A percentile compares a stretch with the other conserved stretches of the same genome.
phyloP scores from a whole-genome alignment of 73 alveolate genomes.

The Tetrahymena borealis region DNA sequence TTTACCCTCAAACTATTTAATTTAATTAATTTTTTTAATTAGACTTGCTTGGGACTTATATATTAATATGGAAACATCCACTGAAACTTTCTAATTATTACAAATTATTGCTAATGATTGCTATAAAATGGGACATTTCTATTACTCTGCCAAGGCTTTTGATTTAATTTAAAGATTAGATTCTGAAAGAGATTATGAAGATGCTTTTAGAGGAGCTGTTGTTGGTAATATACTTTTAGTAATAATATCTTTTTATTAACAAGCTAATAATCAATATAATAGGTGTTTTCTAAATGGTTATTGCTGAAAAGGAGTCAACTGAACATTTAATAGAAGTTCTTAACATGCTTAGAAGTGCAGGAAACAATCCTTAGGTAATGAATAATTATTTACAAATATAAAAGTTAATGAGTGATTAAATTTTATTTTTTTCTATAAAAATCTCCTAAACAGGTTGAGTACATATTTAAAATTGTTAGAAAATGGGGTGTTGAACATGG shows the following conservation, averaged over 20 bases:
- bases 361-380: slow-evolving; percentile 25
- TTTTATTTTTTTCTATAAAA: too few relatives aligned
- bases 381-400: background rate
- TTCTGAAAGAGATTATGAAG: slow-evolving; percentile 96
- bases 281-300: slow-evolving; percentile 40
- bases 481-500: slow-evolving; percentile 42
- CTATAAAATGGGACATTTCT: slow-evolving; percentile 98
- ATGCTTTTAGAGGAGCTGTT: slow-evolving; percentile 67
- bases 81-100: slow-evolving; percentile 82
- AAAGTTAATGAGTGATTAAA: background rate
- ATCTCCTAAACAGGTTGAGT: slow-evolving; percentile 28
- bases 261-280: background rate
- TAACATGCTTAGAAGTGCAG: slow-evolving; percentile 14
- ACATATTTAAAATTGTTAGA: slow-evolving; percentile 18
- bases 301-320: slow-evolving; percentile 14
- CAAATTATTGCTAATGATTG: slow-evolving; percentile 96
- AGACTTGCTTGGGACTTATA: slow-evolving; percentile 84
- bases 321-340: slow-evolving; percentile 9
- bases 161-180: slow-evolving; percentile 96
- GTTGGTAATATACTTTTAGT: background rate
- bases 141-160: slow-evolving; percentile 94
- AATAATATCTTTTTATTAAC: background rate
- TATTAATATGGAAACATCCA: slow-evolving; percentile 90
- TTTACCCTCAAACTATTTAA: background rate
- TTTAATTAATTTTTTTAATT: background rate